phyloP scores from a whole-genome alignment of 352 stramenopile species.

The Globisporangium paddicum region DNA sequence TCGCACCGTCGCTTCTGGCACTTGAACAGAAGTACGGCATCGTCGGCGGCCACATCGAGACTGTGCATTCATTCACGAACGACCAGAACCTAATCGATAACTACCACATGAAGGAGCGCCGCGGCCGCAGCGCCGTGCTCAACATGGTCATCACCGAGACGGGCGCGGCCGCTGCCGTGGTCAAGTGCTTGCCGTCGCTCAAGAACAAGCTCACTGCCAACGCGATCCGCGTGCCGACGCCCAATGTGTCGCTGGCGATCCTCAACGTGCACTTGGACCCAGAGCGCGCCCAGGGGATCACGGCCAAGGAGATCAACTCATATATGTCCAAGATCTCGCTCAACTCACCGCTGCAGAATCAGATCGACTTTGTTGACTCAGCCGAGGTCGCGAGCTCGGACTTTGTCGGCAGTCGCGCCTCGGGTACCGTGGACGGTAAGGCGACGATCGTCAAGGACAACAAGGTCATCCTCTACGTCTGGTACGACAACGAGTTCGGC shows the following conservation, averaged over 20 bases:
- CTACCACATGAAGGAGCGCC: constrained; percentile 86
- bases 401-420: constrained; percentile 74
- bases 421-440: constrained; percentile 77
- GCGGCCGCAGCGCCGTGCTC: constrained; percentile 77
- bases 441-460: constrained; percentile 83
- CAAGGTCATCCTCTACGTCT: constrained; percentile 86
- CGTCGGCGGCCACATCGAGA: constrained; percentile 81
- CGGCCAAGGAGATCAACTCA: constrained; percentile 66
- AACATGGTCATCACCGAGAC: constrained; percentile 92
- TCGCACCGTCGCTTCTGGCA: constrained; percentile 67
- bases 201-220: constrained; percentile 98
- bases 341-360: constrained; percentile 82
- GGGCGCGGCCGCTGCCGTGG: constrained; percentile 72
- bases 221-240: constrained; percentile 97
- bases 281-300: constrained; percentile 48
- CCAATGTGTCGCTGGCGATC: constrained; percentile 98
- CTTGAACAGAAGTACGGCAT: constrained; percentile 85
- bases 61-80: constrained; percentile 89
- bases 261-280: constrained; percentile 93
- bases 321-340: constrained; percentile 79
- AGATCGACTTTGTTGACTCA: constrained; percentile 87
- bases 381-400: constrained; percentile 78
- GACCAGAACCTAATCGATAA: constrained; percentile 90
- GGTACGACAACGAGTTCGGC: constrained; percentile 91
- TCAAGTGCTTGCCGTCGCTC: constrained; percentile 90